Conservation (phyloP, 164 flowering plant genomes). For the Piper betle region DNA sequence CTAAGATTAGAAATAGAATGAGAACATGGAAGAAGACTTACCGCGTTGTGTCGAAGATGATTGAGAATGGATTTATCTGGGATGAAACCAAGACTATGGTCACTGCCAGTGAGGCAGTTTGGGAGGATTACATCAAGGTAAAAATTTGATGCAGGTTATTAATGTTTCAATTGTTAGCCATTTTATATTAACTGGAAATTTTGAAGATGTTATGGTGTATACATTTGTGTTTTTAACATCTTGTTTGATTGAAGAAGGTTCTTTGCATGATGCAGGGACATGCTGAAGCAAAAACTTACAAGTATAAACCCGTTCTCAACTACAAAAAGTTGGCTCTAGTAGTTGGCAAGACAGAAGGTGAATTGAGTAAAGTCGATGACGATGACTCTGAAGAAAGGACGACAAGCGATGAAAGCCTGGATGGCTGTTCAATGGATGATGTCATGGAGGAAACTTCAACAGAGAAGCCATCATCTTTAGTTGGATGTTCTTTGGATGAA, state of each 20-base stretch:
- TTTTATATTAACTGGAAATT: too few relatives aligned
- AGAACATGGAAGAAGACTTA: neutral
- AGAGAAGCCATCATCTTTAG: neutral
- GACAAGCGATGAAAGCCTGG: neutral
- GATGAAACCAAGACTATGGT: neutral
- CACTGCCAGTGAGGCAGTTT: neutral
- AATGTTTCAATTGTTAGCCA: too few relatives aligned
- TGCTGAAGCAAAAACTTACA: slow-evolving; percentile 10
- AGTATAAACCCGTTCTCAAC: slow-evolving; percentile 6
- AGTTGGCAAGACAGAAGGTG: slow-evolving; percentile 4
- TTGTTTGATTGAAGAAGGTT: neutral
- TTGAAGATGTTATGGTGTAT: too few relatives aligned
- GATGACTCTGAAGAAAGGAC: neutral
- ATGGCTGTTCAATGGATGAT: slow-evolving; percentile 3
- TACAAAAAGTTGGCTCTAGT: slow-evolving; percentile 6
- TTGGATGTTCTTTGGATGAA: neutral
- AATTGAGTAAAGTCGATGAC: neutral
- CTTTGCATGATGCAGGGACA: slow-evolving; percentile 8
- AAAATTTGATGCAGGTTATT: too few relatives aligned
- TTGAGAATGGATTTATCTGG: neutral
- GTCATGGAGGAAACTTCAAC: slow-evolving; percentile 5
- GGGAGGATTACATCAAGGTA: slow-evolving; percentile 2
- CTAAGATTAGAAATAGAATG: neutral
- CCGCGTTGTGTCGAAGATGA: neutral
- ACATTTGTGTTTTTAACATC: neutral